Conservation (phyloP, 2,329 filamentous ascomycete genomes). For the Phaeosphaeriaceae sp. region DNA sequence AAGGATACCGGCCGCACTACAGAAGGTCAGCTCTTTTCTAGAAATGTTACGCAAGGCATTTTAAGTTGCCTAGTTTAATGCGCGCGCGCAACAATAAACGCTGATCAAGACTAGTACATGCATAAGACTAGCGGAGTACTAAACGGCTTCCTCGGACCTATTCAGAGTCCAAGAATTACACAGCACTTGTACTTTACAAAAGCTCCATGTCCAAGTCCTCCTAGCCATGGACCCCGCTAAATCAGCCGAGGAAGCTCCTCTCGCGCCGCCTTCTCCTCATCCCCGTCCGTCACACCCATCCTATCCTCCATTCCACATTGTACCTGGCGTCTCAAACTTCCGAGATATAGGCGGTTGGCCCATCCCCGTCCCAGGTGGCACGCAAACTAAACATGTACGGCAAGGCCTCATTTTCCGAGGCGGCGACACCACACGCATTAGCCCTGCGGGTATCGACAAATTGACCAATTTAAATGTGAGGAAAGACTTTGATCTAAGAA, state of each 20-base stretch:
- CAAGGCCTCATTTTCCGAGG: conserved; percentile 67
- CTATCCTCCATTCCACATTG: conserved; percentile 31
- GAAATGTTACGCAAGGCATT: too few relatives aligned
- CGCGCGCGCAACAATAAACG: too few relatives aligned
- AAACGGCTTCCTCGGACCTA: too few relatives aligned
- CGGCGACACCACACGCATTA: conserved; percentile 61
- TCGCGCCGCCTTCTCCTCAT: background rate
- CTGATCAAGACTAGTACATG: too few relatives aligned
- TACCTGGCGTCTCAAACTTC: conserved; percentile 39
- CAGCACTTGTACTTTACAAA: too few relatives aligned
- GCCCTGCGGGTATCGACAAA: conserved; percentile 13
- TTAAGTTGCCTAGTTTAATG: too few relatives aligned
- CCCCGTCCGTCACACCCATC: conserved; percentile 13
- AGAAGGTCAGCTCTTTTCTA: too few relatives aligned
- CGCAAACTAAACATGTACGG: conserved; percentile 47
- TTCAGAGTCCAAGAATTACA: too few relatives aligned
- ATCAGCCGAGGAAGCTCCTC: background rate
- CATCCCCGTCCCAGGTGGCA: conserved; percentile 2
- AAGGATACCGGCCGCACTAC: too few relatives aligned
- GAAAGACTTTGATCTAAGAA: conserved; percentile 71
- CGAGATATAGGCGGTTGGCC: conserved; percentile 41
- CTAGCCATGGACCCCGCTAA: too few relatives aligned
- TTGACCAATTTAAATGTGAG: conserved; percentile 61
- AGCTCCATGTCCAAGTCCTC: too few relatives aligned
- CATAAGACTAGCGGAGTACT: too few relatives aligned